Percentiles rank a stretch among this genome's conserved stretches.
Evolutionary conservation across 2,329 filamentous ascomycete genomes (phyloP).

Genomic region (Amesomyces nigricolor): DNA sequence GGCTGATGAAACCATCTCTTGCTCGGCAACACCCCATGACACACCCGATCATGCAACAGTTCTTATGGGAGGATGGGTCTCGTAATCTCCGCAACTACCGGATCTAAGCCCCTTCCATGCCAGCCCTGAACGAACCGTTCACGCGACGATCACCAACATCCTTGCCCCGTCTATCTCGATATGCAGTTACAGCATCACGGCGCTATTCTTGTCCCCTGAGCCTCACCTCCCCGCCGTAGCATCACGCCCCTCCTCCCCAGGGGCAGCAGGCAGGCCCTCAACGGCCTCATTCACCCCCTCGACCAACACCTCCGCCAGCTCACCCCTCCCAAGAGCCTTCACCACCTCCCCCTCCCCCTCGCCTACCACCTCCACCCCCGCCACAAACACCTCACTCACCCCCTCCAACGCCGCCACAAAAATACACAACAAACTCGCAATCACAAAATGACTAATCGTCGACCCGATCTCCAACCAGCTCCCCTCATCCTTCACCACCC

Average conservation of each 20-base stretch:
- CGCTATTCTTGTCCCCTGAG: neutral
- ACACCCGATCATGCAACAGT: neutral
- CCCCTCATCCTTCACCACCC: conserved; percentile 92
- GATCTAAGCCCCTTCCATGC: neutral
- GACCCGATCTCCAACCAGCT: conserved; percentile 97
- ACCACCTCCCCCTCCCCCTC: conserved; percentile 20
- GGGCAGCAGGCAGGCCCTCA: neutral
- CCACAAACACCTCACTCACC: conserved; percentile 75
- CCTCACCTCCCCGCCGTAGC: neutral
- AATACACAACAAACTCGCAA: conserved; percentile 81
- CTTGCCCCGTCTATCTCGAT: neutral
- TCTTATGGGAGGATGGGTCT: neutral
- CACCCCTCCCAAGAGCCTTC: conserved; percentile 35
- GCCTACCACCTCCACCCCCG: conserved; percentile 62
- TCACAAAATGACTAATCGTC: conserved; percentile 91
- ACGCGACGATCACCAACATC: neutral
- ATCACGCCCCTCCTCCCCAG: neutral
- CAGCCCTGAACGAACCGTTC: neutral
- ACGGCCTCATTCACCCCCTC: conserved; percentile 14
- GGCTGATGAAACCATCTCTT: neutral
- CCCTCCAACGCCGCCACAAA: conserved; percentile 87
- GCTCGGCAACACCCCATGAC: neutral
- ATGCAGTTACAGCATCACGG: neutral
- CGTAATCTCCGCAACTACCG: neutral
- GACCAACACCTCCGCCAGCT: conserved; percentile 15